These are phyloP conservation scores for Fusarium azukiicola DNA, from an alignment of 2,329 filamentous ascomycete genomes.

Conservation along the genomic window DNA sequence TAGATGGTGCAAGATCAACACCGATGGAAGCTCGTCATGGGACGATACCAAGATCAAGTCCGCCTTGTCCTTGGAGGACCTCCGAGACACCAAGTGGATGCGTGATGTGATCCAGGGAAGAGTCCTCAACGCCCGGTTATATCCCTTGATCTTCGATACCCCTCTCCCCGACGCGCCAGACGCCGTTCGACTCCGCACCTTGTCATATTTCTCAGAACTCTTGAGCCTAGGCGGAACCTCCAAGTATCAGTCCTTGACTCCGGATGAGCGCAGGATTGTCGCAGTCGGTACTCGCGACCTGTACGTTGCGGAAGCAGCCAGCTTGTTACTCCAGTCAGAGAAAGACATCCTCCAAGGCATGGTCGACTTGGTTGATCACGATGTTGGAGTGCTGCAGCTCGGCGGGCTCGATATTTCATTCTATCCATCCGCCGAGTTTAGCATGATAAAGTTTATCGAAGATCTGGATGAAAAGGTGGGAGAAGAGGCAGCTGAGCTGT, in stretches of 20 bases:
- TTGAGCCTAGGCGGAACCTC: background rate
- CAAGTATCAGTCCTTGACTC: background rate
- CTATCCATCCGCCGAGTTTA: background rate
- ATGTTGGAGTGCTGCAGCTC: background rate
- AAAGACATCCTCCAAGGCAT: background rate
- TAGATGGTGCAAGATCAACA: background rate
- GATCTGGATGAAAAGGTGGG: background rate
- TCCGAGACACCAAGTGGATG: background rate
- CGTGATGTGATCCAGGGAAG: background rate
- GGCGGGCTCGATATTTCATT: background rate
- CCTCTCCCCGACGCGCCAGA: background rate
- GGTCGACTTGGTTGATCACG: background rate
- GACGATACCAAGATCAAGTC: constrained; percentile 3
- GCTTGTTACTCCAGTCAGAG: background rate
- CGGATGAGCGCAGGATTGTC: background rate
- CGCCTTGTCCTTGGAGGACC: background rate
- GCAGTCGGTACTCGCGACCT: background rate
- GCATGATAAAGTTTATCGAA: background rate
- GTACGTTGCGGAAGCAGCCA: background rate
- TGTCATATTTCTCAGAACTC: background rate
- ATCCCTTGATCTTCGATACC: background rate
- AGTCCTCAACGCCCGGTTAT: background rate
- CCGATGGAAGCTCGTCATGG: background rate
- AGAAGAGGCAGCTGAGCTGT: background rate
- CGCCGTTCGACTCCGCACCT: background rate